Percentiles rank a stretch among this genome's conserved stretches.
Evolutionary conservation across 176 grass and related monocot genomes (phyloP).

Genomic region (Zoysia japonica): DNA sequence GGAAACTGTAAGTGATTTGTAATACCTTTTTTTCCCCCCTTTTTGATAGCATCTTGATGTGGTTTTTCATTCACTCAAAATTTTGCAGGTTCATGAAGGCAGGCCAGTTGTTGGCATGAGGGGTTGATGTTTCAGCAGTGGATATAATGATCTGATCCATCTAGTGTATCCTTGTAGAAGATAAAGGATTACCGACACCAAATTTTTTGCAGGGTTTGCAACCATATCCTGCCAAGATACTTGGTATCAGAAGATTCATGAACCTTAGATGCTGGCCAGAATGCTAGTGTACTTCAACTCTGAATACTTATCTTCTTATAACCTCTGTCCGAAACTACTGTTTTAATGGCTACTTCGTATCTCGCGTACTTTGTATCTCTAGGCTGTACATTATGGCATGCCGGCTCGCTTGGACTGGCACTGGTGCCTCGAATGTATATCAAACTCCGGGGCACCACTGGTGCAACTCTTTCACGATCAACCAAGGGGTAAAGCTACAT

Average conservation of each 20-base stretch:
- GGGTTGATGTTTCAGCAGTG: conserved; percentile 49
- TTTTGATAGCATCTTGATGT: conserved; percentile 29
- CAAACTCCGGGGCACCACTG: neutral
- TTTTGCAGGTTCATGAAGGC: conserved; percentile 50
- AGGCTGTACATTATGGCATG: neutral
- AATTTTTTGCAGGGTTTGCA: conserved; percentile 27
- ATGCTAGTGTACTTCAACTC: conserved; percentile 13
- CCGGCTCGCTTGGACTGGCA: conserved; percentile 18
- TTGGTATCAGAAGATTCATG: conserved; percentile 5
- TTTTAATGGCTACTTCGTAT: conserved; percentile 18
- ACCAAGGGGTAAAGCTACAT: neutral
- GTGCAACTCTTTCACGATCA: neutral
- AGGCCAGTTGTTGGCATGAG: conserved; percentile 40
- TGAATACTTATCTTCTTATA: conserved; percentile 12
- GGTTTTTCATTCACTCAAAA: conserved; percentile 14
- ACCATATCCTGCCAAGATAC: conserved; percentile 5
- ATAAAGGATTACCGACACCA: neutral
- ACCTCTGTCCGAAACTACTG: conserved; percentile 19
- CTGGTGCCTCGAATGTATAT: neutral
- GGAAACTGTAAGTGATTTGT: conserved; percentile 47
- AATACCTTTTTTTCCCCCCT: neutral
- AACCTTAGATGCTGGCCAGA: conserved; percentile 5
- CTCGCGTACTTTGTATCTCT: neutral
- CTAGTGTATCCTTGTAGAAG: conserved; percentile 21
- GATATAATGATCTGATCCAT: conserved; percentile 53